Evolutionary conservation across 805 yeast species (phyloP).

Genomic region (Yarrowia sp.): DNA sequence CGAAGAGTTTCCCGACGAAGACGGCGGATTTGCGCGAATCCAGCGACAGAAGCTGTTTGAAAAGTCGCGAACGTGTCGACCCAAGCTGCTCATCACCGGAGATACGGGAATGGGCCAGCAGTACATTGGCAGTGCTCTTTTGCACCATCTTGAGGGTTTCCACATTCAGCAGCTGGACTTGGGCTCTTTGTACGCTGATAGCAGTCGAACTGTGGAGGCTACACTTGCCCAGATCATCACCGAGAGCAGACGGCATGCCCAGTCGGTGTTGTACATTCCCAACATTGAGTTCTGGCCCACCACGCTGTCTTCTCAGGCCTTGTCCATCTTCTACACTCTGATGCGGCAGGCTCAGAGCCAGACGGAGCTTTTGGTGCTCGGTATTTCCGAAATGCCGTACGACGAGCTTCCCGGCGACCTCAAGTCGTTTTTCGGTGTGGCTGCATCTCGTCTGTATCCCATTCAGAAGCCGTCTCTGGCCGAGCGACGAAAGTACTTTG

Average conservation of each 20-base stretch:
- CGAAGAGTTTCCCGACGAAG: slow-evolving; percentile 55
- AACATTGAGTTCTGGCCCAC: slow-evolving; percentile 72
- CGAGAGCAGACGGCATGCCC: slow-evolving; percentile 87
- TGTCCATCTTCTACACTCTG: slow-evolving; percentile 66
- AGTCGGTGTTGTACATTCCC: slow-evolving; percentile 80
- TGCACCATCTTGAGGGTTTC: slow-evolving; percentile 81
- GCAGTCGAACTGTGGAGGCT: slow-evolving; percentile 78
- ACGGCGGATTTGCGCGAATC: slow-evolving; percentile 67
- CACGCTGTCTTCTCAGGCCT: slow-evolving; percentile 65
- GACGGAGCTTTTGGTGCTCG: slow-evolving; percentile 72
- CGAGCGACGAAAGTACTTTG: slow-evolving; percentile 59
- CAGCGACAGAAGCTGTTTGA: slow-evolving; percentile 49
- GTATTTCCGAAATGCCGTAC: slow-evolving; percentile 54
- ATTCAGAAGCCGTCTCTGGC: slow-evolving; percentile 44
- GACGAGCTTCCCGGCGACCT: slow-evolving; percentile 48
- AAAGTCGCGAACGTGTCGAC: slow-evolving; percentile 72
- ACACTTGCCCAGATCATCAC: slow-evolving; percentile 75
- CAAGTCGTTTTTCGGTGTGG: slow-evolving; percentile 55
- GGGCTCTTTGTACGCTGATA: slow-evolving; percentile 70
- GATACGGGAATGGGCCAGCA: slow-evolving; percentile 79
- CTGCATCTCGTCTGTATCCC: slow-evolving; percentile 47
- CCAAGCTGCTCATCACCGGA: slow-evolving; percentile 74
- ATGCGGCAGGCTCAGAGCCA: slow-evolving; percentile 63
- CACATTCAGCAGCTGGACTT: slow-evolving; percentile 84
- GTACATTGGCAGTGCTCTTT: slow-evolving; percentile 75